Conservation (phyloP, 2,329 filamentous ascomycete genomes). For the Pseudocercospora macadamiae region DNA sequence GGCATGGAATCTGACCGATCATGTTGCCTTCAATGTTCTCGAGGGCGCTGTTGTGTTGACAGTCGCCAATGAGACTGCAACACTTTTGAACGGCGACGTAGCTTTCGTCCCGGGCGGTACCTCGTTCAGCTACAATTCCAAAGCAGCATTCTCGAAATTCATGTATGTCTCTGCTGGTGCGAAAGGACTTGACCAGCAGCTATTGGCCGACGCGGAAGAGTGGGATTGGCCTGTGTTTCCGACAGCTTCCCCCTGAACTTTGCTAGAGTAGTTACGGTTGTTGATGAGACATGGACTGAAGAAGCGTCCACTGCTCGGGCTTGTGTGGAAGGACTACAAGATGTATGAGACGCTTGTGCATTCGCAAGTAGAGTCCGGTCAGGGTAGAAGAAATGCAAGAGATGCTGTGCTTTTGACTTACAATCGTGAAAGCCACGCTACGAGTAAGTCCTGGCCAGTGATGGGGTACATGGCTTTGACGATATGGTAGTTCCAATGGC, state of each 20-base stretch:
- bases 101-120: constrained; percentile 14
- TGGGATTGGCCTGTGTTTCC: constrained; percentile 16
- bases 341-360: no score
- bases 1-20: constrained; percentile 32
- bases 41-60: constrained; percentile 6
- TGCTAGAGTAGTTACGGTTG: not conserved
- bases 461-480: no score
- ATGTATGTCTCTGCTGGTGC: constrained; percentile 13
- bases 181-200: constrained; percentile 10
- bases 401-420: no score
- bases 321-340: no score
- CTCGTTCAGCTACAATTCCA: constrained; percentile 9
- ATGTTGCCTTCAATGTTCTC: constrained; percentile 6
- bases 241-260: not conserved
- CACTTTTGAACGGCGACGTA: constrained; percentile 7
- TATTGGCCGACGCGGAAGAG: not conserved
- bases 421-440: no score
- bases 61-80: constrained; percentile 6
- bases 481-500: no score
- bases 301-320: no score
- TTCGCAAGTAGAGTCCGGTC: no score
- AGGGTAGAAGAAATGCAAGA: no score
- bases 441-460: no score
- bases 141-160: constrained; percentile 13
- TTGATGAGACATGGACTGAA: not conserved